phyloP scores from a whole-genome alignment of 2,329 filamentous ascomycete species.

The Domatiomyces catenatus region DNA sequence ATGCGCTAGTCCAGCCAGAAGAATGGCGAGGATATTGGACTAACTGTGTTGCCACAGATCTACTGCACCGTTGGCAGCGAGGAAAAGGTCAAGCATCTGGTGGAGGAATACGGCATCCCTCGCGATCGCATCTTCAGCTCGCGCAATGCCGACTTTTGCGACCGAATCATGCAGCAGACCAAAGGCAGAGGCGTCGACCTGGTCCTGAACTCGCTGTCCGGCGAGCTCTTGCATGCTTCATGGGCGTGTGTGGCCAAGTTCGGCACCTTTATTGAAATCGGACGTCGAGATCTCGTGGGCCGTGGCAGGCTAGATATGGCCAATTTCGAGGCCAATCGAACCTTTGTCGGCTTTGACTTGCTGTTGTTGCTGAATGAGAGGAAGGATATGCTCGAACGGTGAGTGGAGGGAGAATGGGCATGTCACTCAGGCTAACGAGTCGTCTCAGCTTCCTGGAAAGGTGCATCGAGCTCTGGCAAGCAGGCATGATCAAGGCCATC shows the following conservation, averaged over 20 bases:
- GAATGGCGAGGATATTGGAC: slow-evolving; percentile 24
- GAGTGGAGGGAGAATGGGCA: not conserved
- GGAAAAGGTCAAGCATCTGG: slow-evolving; percentile 14
- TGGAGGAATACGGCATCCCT: slow-evolving; percentile 7
- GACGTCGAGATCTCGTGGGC: slow-evolving; percentile 19
- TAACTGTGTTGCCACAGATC: not conserved
- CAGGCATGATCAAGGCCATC: no score
- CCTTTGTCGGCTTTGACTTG: slow-evolving; percentile 20
- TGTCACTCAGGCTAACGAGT: no score
- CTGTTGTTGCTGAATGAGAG: no score
- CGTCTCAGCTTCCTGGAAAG: no score
- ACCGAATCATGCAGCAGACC: slow-evolving; percentile 8
- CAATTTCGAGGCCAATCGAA: slow-evolving; percentile 3
- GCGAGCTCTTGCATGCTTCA: slow-evolving; percentile 17
- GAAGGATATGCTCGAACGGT: no score
- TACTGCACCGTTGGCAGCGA: slow-evolving; percentile 16
- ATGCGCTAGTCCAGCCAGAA: no score
- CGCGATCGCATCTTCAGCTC: slow-evolving; percentile 17
- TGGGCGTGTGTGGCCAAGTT: slow-evolving; percentile 18
- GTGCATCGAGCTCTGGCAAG: no score
- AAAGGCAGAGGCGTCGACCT: slow-evolving; percentile 12
- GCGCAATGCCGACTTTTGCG: slow-evolving; percentile 16
- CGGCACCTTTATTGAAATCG: slow-evolving; percentile 34
- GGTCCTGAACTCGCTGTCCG: slow-evolving; percentile 19
- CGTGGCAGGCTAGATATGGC: slow-evolving; percentile 2